Evolutionary conservation across 2,329 filamentous ascomycete genomes (phyloP).

Genomic region (Venturia effusa): DNA sequence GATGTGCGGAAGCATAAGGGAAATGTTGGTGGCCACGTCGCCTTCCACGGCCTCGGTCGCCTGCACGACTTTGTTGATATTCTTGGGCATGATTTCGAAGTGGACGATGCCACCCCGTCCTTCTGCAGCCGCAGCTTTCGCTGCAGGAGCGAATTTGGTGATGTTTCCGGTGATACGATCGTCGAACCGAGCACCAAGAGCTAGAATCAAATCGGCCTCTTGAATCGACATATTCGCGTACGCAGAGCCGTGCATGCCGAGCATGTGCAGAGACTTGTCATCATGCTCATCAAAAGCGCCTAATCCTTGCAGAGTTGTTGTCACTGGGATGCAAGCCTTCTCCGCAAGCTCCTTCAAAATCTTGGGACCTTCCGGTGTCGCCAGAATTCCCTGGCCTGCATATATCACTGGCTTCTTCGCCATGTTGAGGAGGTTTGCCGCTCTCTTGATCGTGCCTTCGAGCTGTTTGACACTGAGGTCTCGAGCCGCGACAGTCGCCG

Average conservation of each 20-base stretch:
- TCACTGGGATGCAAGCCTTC: conserved; percentile 85
- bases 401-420: conserved; percentile 94
- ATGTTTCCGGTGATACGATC: conserved; percentile 83
- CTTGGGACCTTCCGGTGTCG: conserved; percentile 64
- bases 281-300: conserved; percentile 90
- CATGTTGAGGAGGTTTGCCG: conserved; percentile 72
- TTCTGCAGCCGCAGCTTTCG: conserved; percentile 73
- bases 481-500: conserved; percentile 71
- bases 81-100: conserved; percentile 98
- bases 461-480: conserved; percentile 64
- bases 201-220: conserved; percentile 90
- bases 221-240: conserved; percentile 99
- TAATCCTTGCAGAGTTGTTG: conserved; percentile 87
- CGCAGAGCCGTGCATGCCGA: conserved; percentile 94
- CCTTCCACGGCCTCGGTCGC: conserved; percentile 93
- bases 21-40: conserved; percentile 73
- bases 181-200: conserved; percentile 87
- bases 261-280: conserved; percentile 91
- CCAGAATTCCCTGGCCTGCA: conserved; percentile 81
- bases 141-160: conserved; percentile 77
- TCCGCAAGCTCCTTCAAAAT: conserved; percentile 79
- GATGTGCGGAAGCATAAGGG: conserved; percentile 61
- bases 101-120: conserved; percentile 89
- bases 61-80: conserved; percentile 99
- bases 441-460: conserved; percentile 59